Percentiles rank a stretch among this genome's conserved stretches.
Evolutionary conservation across 176 grass and related monocot genomes (phyloP).

Genomic region (Eleusine indica): DNA sequence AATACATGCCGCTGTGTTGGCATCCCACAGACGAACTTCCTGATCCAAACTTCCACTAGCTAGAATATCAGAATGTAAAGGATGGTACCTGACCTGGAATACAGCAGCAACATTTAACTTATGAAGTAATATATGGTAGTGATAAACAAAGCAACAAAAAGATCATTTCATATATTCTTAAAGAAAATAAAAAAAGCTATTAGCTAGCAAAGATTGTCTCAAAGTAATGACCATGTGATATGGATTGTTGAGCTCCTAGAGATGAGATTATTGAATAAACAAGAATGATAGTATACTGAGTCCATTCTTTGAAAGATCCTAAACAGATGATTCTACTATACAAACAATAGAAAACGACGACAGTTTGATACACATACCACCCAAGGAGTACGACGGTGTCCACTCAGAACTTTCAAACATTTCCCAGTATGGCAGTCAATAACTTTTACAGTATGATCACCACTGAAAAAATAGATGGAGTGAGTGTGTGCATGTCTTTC

Average conservation of each 20-base stretch:
- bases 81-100: slow-evolving; percentile 93
- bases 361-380: slow-evolving; percentile 69
- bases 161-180: background rate
- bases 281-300: background rate
- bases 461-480: slow-evolving; percentile 60
- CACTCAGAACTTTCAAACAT: slow-evolving; percentile 89
- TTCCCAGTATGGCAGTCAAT: slow-evolving; percentile 93
- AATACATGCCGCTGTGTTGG: slow-evolving; percentile 79
- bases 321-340: slow-evolving; percentile 3
- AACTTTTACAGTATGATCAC: slow-evolving; percentile 99
- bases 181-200: slow-evolving; percentile 3
- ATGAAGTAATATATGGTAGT: background rate
- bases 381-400: slow-evolving; percentile 98
- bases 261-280: slow-evolving; percentile 3
- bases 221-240: slow-evolving; percentile 17
- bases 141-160: slow-evolving; percentile 28
- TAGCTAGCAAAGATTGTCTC: slow-evolving; percentile 15
- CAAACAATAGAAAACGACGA: slow-evolving; percentile 12
- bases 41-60: slow-evolving; percentile 98
- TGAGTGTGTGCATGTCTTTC: slow-evolving; percentile 42
- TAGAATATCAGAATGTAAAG: slow-evolving; percentile 89
- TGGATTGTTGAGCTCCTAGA: background rate
- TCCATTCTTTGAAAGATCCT: slow-evolving; percentile 26
- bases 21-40: slow-evolving; percentile 98
- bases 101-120: slow-evolving; percentile 32